A percentile compares a stretch with the other conserved stretches of the same genome.
Evolutionary conservation across 148 eudicot genomes (phyloP).

Genomic region (Rhododendron henanense): DNA sequence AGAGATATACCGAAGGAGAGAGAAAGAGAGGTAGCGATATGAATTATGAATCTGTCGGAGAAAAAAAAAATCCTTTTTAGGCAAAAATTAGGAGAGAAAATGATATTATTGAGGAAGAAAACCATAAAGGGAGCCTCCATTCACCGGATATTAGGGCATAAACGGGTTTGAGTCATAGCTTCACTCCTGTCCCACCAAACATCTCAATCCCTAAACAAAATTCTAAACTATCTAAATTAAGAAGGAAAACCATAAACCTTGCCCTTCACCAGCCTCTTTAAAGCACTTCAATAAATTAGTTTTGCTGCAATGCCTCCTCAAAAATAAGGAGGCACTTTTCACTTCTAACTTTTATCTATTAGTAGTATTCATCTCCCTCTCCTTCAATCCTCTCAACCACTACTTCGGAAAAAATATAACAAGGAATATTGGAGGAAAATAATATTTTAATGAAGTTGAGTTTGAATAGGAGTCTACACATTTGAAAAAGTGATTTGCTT

Average conservation of each 20-base stretch:
- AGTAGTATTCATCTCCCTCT: too few relatives aligned
- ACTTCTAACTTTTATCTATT: too few relatives aligned
- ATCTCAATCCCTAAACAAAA: neutral
- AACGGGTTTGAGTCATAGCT: too few relatives aligned
- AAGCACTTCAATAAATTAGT: neutral
- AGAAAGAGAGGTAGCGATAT: neutral
- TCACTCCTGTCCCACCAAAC: too few relatives aligned
- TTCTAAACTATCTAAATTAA: neutral
- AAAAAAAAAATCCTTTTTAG: neutral
- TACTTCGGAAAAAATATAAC: neutral
- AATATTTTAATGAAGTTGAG: too few relatives aligned
- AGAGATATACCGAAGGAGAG: slow-evolving; percentile 2
- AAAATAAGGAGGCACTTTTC: neutral
- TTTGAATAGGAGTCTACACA: too few relatives aligned
- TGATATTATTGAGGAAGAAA: neutral
- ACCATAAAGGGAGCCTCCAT: too few relatives aligned
- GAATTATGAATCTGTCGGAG: neutral
- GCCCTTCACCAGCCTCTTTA: neutral
- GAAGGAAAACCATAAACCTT: neutral
- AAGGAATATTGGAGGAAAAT: too few relatives aligned
- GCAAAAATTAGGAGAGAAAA: neutral
- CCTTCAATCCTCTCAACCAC: neutral
- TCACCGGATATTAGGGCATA: too few relatives aligned
- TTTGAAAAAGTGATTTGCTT: too few relatives aligned
- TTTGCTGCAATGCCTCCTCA: neutral